Percentiles rank a stretch among this genome's conserved stretches.
phyloP scores from a whole-genome alignment of 768 basidiomycete species.

The Mrakia frigida region DNA sequence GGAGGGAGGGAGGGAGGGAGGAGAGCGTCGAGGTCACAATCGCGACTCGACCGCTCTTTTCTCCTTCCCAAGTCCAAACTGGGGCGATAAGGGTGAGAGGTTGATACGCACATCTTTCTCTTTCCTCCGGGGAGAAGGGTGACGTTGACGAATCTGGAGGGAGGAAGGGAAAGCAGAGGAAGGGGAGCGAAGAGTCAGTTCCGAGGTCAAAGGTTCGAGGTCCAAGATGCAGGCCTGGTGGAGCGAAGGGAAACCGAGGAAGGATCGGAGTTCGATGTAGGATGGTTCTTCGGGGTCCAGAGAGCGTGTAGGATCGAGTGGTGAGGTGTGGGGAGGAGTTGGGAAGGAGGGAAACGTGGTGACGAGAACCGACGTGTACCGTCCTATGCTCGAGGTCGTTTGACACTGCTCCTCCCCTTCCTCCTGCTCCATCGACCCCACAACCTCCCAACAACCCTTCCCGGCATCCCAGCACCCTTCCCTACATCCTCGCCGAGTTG shows the following conservation, averaged over 20 bases:
- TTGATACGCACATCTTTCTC: constrained; percentile 80
- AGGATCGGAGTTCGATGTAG: neutral
- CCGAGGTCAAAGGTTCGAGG: neutral
- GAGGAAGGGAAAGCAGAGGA: neutral
- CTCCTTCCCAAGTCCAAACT: too few relatives aligned
- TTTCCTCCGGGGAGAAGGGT: constrained; percentile 86
- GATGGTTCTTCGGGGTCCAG: neutral
- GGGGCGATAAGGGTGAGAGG: neutral
- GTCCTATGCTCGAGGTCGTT: neutral
- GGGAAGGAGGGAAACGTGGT: neutral
- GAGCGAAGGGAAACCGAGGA: neutral
- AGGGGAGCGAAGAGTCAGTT: constrained; percentile 22
- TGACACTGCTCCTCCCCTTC: neutral
- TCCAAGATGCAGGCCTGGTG: neutral
- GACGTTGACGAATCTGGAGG: constrained; percentile 82
- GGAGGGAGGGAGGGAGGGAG: neutral
- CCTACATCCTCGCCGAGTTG: neutral
- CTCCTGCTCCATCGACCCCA: neutral
- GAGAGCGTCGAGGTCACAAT: neutral
- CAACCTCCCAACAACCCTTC: constrained; percentile 4
- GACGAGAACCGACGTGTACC: constrained; percentile 1
- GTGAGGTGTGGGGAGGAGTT: neutral
- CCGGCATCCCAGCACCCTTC: constrained; percentile 7
- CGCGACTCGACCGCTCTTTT: neutral
- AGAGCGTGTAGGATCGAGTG: neutral